Evolutionary conservation across 129 eudicot genomes (phyloP), one percentile per base, ranked within the genome.

Genomic region (Helianthus tuberosus): DNA sequence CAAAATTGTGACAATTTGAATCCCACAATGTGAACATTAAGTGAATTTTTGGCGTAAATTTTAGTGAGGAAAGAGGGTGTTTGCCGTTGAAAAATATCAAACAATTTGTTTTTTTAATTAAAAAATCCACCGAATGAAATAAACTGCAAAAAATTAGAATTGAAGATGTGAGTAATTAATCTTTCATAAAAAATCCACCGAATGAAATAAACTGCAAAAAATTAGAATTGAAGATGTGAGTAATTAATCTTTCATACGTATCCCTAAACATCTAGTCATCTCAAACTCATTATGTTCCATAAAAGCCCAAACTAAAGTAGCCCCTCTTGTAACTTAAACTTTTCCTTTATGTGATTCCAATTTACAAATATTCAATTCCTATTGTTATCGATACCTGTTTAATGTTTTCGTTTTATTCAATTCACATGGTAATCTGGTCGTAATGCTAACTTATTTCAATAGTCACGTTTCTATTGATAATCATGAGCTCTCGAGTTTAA

Each of bases 281-380:
- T 51, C 71, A 39, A 49, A 64, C 72, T 74, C 61, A 64, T 63
- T 74, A 36, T 61, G 53, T 64, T 63, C 52, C 72, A 49, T 4
- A 50, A 64, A 63, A 46, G 29, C n/a, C 10, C 17, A 50, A 63
- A 62, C 70, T 47, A 49, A 43, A 61, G 47, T 60, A 61, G 35
- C 8, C 15, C 36, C 14, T 11, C 25, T 25, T 53, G 49, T 39
- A 55, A 70, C 65, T 29, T 49, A 68, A 44, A 68, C 13, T 6
- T 49, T 12, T 49, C 23, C 41, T 25, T 27, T 35, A 47, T 51
- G 16, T 25, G 17, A 60, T 11, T 11, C 12, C 3, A 60, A 12
- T 60, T 3, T 60, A 11, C 41, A 60, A 59, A 27, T 59, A 59
- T 5, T 25, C 7, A 60, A 25, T 60, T 12, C 39, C 41, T 29